phyloP scores from a whole-genome alignment of 2,329 filamentous ascomycete species.

The Cytospora schulzeri region DNA sequence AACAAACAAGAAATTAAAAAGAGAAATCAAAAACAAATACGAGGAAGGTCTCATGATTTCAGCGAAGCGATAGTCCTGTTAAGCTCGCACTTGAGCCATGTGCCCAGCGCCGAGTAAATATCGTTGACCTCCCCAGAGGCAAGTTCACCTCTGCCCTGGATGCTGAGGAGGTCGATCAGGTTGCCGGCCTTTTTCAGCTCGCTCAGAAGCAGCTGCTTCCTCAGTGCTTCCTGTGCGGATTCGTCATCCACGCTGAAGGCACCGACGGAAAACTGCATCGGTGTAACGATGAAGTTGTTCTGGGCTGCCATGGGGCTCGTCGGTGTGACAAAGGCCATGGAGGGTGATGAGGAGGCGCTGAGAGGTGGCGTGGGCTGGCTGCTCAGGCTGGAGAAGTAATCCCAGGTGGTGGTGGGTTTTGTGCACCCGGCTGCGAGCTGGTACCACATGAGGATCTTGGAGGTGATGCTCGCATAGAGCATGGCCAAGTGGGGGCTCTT shows the following conservation, averaged over 20 bases:
- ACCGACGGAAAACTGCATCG: conserved; percentile 27
- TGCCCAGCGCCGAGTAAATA: conserved; percentile 26
- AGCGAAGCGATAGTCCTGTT: conserved; percentile 24
- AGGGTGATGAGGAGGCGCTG: conserved; percentile 23
- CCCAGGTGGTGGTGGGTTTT: conserved; percentile 21
- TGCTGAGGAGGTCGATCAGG: conserved; percentile 26
- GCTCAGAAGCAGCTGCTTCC: conserved; percentile 26
- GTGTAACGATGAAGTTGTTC: conserved; percentile 24
- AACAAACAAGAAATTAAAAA: no score
- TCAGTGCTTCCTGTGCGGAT: conserved; percentile 24
- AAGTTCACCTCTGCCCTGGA: conserved; percentile 20
- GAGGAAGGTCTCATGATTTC: conserved; percentile 11
- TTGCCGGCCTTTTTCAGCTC: conserved; percentile 27
- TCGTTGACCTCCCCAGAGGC: conserved; percentile 18
- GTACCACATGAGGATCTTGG: conserved; percentile 29
- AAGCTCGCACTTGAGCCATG: conserved; percentile 27
- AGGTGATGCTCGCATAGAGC: conserved; percentile 28
- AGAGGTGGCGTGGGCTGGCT: conserved; percentile 24
- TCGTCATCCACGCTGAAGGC: conserved; percentile 28
- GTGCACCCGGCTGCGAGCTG: conserved; percentile 26
- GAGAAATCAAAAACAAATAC: background rate
- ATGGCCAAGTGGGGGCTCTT: conserved; percentile 26
- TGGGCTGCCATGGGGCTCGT: conserved; percentile 4
- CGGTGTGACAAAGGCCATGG: conserved; percentile 17
- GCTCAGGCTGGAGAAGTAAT: conserved; percentile 23